Conservation (phyloP, 371 early-diverging fungal species). For the Syncephalastrum racemosum region DNA sequence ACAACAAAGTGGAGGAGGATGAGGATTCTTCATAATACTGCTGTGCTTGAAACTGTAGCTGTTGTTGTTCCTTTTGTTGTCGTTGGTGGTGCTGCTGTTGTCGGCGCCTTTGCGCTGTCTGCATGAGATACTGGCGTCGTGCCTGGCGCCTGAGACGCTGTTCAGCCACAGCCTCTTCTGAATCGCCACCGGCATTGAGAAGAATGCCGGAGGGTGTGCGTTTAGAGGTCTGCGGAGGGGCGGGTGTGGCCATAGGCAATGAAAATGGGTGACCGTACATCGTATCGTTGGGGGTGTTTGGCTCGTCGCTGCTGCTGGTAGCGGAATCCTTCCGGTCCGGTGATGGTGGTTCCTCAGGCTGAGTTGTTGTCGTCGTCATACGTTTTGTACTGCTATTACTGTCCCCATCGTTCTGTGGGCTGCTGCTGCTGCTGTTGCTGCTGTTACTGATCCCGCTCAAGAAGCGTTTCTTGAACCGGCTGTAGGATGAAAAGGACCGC, state of each 20-base stretch:
- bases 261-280: neutral
- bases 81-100: constrained; percentile 7
- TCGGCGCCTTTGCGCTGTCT: constrained; percentile 8
- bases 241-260: neutral
- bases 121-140: constrained; percentile 24
- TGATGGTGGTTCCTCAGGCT: neutral
- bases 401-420: neutral
- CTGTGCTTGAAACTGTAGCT: neutral
- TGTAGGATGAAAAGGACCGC: constrained; percentile 4
- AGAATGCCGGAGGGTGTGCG: constrained; percentile 19
- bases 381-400: too few species aligned
- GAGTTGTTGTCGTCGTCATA: constrained; percentile 7
- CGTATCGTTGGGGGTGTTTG: constrained; percentile 3
- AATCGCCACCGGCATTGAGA: constrained; percentile 25
- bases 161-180: constrained; percentile 28
- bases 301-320: neutral
- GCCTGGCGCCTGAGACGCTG: constrained; percentile 20
- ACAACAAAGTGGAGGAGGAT: constrained; percentile 14
- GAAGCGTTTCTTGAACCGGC: constrained; percentile 4
- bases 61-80: neutral
- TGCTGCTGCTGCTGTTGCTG: constrained; percentile 2
- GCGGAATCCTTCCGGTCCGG: constrained; percentile 5
- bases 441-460: constrained; percentile 5
- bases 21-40: constrained; percentile 7
- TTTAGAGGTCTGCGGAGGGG: too few species aligned